Base-by-base conservation (phyloP, 2,329 filamentous ascomycete genomes). In the Colletotrichum sansevieriae region DNA sequence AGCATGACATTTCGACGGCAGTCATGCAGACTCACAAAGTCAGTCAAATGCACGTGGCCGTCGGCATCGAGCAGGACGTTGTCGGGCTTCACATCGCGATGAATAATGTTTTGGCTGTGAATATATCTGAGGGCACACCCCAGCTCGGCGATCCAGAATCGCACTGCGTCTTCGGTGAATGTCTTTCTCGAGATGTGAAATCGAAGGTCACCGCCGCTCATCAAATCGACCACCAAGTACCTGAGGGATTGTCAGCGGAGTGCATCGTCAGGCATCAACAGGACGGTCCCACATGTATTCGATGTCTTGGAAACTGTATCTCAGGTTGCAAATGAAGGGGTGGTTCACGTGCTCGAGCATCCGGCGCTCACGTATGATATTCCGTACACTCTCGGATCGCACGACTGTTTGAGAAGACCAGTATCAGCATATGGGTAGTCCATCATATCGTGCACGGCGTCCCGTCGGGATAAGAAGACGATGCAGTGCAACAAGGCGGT, bases 341-440 rank as follows among this genome's bases (percentile, higher is more conserved):
- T 99, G 96, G 79, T 97, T 98, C 75, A 99, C 88, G 79, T 98
- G 94, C 83, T 99, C 95, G 77, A 99, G 88, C 96, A 99, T 99
- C 78, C 95, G 91, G 72, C 96, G 90, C 84, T 99, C 96, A 74
- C 96, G 91, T 77, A 99, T 96, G 74, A 99, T 99, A 79, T 99
- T 99, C 76, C 95, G 92, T 70, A 98, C 96, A 78, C 95, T 98
- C 81, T 98, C 96, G 71, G 95, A 97, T 77, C 95, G 93, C 75
- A 99, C 94, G 74, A 99, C 95, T 97, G 65, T 63, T 56, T 51
- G 56, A 70, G 6, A 44, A 15, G 5, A 69, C 71, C 20, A 71
- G 58, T 54, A 62, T 70, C 68, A 71, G 62, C 25, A 70, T 58
- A 25, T 43, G 46, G 29, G 37, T 18, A 35, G 11, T 44, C 29